Evolutionary conservation across 331 rosid species (phyloP).

Genomic region (Ulmus americana): DNA sequence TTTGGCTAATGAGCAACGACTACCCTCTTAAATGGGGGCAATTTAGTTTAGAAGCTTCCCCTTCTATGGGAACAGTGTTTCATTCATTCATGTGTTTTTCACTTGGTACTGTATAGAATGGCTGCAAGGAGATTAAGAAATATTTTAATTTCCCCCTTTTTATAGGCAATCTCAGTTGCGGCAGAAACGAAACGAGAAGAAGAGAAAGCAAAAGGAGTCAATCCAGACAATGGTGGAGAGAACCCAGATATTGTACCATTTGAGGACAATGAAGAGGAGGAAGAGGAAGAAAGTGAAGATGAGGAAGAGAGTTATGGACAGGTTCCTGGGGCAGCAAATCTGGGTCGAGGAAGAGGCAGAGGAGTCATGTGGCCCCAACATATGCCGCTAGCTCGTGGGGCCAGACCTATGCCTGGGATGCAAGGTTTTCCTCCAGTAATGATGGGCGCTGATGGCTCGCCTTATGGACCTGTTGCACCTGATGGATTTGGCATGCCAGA

Average conservation of each 20-base stretch:
- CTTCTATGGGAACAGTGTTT: too few species aligned
- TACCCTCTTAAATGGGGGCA: too few species aligned
- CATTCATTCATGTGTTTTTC: too few species aligned
- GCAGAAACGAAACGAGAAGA: slow-evolving; percentile 97
- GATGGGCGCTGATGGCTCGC: slow-evolving; percentile 84
- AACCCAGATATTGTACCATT: slow-evolving; percentile 97
- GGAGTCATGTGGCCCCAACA: slow-evolving; percentile 97
- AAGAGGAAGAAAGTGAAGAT: slow-evolving; percentile 90
- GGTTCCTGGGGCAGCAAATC: slow-evolving; percentile 53
- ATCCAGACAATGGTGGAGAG: slow-evolving; percentile 74
- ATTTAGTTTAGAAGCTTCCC: too few species aligned
- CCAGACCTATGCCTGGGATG: slow-evolving; percentile 89
- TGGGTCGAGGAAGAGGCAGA: slow-evolving; percentile 94
- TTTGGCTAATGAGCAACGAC: too few species aligned
- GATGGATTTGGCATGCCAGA: slow-evolving; percentile 94
- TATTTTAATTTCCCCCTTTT: slow-evolving; percentile 1
- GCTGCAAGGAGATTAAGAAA: too few species aligned
- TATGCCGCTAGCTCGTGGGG: slow-evolving; percentile 82
- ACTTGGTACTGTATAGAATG: too few species aligned
- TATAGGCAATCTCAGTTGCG: slow-evolving; percentile 77
- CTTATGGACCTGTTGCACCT: slow-evolving; percentile 79
- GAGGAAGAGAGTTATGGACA: slow-evolving; percentile 84
- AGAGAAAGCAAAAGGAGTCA: slow-evolving; percentile 95
- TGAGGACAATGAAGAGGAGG: slow-evolving; percentile 99
- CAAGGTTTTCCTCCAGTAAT: slow-evolving; percentile 81